Evolutionary conservation across 2,329 filamentous ascomycete species (phyloP).

Genomic region (Colletotrichum sp.): DNA sequence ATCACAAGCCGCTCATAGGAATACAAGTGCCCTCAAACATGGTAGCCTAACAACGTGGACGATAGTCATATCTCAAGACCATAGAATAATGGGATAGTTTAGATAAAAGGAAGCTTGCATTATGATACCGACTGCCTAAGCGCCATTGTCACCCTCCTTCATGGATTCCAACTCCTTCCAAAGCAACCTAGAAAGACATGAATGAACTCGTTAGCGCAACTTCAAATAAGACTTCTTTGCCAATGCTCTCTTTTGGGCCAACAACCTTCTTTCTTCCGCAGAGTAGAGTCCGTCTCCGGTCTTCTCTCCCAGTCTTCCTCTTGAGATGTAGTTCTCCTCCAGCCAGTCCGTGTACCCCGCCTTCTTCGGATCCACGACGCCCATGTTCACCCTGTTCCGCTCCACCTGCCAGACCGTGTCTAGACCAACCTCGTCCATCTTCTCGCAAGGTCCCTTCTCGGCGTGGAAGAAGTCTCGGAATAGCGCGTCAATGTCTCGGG

Average conservation of each 20-base stretch:
- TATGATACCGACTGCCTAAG: neutral
- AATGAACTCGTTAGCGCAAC: neutral
- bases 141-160: neutral
- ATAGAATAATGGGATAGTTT: neutral
- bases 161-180: neutral
- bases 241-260: conserved; percentile 24
- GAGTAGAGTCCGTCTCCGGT: conserved; percentile 31
- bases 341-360: conserved; percentile 25
- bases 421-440: conserved; percentile 38
- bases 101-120: neutral
- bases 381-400: conserved; percentile 23
- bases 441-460: conserved; percentile 32
- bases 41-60: neutral
- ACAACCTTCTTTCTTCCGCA: conserved; percentile 24
- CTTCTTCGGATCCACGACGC: conserved; percentile 6
- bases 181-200: neutral
- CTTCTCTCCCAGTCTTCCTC: conserved; percentile 33
- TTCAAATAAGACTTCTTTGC: neutral
- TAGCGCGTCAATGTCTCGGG: conserved; percentile 35
- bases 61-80: neutral
- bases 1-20: neutral
- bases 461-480: conserved; percentile 34
- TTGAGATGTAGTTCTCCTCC: conserved; percentile 28
- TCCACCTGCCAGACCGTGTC: conserved; percentile 36
- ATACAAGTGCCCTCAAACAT: neutral